Percentiles rank a stretch among this genome's conserved stretches.
These are phyloP conservation scores for Smittium culicis DNA, from an alignment of 371 early-diverging fungal species.

Conservation along the genomic window DNA sequence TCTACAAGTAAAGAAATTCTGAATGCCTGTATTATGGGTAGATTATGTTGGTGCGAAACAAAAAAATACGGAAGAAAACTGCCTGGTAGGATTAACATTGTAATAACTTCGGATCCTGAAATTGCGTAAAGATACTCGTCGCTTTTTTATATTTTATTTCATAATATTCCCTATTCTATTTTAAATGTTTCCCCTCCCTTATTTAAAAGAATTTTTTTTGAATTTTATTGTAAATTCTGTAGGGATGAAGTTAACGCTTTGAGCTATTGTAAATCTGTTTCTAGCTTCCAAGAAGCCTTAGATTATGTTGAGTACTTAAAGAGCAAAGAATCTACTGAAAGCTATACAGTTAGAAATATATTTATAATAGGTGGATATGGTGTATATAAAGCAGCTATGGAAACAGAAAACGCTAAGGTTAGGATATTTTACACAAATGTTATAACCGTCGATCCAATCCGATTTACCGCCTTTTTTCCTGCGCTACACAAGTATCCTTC, in stretches of 20 bases:
- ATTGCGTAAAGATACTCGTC: no score
- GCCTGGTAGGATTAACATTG: slow-evolving; percentile 56
- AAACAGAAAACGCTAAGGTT: slow-evolving; percentile 10
- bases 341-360: slow-evolving; percentile 17
- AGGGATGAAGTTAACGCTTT: no score
- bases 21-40: slow-evolving; percentile 82
- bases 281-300: no score
- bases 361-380: slow-evolving; percentile 23
- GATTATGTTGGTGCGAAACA: slow-evolving; percentile 77
- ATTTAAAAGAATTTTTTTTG: no score
- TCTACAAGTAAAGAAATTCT: slow-evolving; percentile 3
- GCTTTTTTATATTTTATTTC: no score
- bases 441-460: slow-evolving; percentile 14
- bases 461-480: slow-evolving; percentile 26
- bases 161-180: no score
- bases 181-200: no score
- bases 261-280: no score
- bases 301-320: no score
- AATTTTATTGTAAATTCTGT: no score
- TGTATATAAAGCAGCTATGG: slow-evolving; percentile 20
- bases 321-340: no score
- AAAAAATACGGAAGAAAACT: slow-evolving; percentile 65
- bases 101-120: no score
- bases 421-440: slow-evolving; percentile 21
- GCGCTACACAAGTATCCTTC: background rate